These are phyloP conservation scores for Sphagnum magellanicum DNA, from an alignment of 228 moss, liverwort and hornwort species.

Conservation along the genomic window DNA sequence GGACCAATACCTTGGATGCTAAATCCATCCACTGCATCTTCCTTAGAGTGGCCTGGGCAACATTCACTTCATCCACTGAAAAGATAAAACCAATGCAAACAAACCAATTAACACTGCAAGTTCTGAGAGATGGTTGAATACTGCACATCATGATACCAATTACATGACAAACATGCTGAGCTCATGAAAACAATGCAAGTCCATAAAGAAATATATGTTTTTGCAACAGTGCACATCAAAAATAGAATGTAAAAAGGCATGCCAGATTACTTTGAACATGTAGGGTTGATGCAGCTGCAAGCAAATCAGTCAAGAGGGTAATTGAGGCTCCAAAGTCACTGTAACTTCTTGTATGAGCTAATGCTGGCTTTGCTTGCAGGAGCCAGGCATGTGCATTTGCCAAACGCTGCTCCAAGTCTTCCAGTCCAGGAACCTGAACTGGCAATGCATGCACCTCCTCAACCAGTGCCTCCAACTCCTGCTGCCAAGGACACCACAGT, in stretches of 20 bases:
- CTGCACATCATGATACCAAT: no score
- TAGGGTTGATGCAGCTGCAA: slow-evolving; percentile 38
- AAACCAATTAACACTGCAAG: neutral
- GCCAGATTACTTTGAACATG: slow-evolving; percentile 49
- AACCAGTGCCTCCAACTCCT: slow-evolving; percentile 74
- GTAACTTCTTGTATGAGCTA: slow-evolving; percentile 37
- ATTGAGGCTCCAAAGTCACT: slow-evolving; percentile 38
- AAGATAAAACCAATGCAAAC: neutral
- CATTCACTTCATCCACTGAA: slow-evolving; percentile 45
- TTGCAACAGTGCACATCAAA: neutral
- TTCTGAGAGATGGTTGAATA: no score
- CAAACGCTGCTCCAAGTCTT: slow-evolving; percentile 59
- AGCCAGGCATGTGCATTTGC: slow-evolving; percentile 61
- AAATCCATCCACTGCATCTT: slow-evolving; percentile 75
- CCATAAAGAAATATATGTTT: neutral
- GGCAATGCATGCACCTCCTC: slow-evolving; percentile 60
- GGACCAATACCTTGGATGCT: slow-evolving; percentile 55
- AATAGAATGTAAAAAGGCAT: neutral
- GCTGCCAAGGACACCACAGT: neutral
- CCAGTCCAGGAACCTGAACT: slow-evolving; percentile 60
- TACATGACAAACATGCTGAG: no score
- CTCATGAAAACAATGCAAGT: no score
- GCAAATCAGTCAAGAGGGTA: slow-evolving; percentile 47
- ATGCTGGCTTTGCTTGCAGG: slow-evolving; percentile 37
- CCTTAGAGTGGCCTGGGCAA: slow-evolving; percentile 44